A percentile compares a stretch with the other conserved stretches of the same genome.
These are phyloP conservation scores for Raddia distichophylla DNA, from an alignment of 176 grass and related monocot genomes.

Conservation along the genomic window DNA sequence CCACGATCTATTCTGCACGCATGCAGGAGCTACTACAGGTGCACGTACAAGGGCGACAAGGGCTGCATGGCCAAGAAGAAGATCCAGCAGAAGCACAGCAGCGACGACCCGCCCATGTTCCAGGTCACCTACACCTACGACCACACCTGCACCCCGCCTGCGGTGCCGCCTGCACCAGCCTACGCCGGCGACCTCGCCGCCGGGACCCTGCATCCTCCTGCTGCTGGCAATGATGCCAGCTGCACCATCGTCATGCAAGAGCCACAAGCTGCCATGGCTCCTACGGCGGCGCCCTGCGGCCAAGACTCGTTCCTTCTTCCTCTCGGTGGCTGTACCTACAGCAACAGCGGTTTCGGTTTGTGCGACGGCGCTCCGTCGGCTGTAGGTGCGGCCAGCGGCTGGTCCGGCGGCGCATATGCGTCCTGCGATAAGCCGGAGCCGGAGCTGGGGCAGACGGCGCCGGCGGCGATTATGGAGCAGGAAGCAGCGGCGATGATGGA, in stretches of 20 bases:
- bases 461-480: neutral
- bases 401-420: neutral
- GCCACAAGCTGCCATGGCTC: neutral
- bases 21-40: conserved; percentile 41
- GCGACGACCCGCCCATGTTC: neutral
- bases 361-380: too few species aligned
- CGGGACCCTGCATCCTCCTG: neutral
- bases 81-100: conserved; percentile 19
- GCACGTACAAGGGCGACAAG: conserved; percentile 30
- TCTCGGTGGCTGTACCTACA: neutral
- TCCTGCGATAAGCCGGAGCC: neutral
- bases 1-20: too few species aligned
- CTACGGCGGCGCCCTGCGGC: neutral
- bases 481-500: neutral
- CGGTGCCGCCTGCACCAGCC: too few species aligned
- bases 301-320: too few species aligned
- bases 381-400: too few species aligned
- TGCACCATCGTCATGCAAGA: neutral
- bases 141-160: conserved; percentile 29
- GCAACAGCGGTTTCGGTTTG: too few species aligned
- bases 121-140: conserved; percentile 34
- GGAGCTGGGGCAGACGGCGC: neutral
- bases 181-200: neutral
- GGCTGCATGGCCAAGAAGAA: conserved; percentile 28
- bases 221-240: neutral